These are phyloP conservation scores for Alternaria brassicicola DNA, from an alignment of 2,329 filamentous ascomycete genomes.

Conservation along the genomic window DNA sequence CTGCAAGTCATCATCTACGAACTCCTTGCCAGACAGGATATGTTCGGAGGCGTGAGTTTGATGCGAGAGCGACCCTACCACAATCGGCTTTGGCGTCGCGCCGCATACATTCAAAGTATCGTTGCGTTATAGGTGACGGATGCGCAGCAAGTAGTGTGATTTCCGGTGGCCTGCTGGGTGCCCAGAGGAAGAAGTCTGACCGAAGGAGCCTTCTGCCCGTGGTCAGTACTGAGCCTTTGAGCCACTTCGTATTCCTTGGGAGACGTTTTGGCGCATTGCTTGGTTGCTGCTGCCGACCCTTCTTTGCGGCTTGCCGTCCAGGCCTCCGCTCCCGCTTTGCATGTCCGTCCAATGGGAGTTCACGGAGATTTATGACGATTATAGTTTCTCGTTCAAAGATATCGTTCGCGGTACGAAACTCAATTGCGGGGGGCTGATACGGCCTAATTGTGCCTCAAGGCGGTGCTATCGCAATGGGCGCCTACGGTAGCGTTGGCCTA, in stretches of 20 bases:
- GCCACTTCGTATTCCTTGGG: not conserved
- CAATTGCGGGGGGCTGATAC: not conserved
- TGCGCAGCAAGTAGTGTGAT: slow-evolving; percentile 16
- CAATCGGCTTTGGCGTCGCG: slow-evolving; percentile 6
- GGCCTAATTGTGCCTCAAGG: slow-evolving; percentile 3
- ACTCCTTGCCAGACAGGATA: slow-evolving; percentile 6
- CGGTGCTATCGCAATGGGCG: slow-evolving; percentile 12
- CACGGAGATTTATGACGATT: slow-evolving; percentile 23
- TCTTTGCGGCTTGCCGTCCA: slow-evolving; percentile 6
- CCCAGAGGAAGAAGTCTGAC: not conserved
- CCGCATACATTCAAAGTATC: slow-evolving; percentile 11
- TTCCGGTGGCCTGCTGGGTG: not conserved
- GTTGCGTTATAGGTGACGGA: slow-evolving; percentile 9
- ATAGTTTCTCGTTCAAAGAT: slow-evolving; percentile 11
- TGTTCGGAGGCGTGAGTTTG: not conserved
- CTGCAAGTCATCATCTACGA: slow-evolving; percentile 23
- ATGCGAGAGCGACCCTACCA: not conserved
- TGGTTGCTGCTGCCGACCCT: not conserved
- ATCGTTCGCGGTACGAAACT: slow-evolving; percentile 5
- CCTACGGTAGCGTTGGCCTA: not conserved
- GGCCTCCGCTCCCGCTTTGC: slow-evolving; percentile 18
- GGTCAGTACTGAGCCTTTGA: slow-evolving; percentile 22
- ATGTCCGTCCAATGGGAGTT: slow-evolving; percentile 18
- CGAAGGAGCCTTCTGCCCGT: slow-evolving; percentile 13
- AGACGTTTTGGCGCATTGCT: slow-evolving; percentile 1